phyloP scores from a whole-genome alignment of 352 stramenopile genomes.

The Pilasporangium apinafurcum region DNA sequence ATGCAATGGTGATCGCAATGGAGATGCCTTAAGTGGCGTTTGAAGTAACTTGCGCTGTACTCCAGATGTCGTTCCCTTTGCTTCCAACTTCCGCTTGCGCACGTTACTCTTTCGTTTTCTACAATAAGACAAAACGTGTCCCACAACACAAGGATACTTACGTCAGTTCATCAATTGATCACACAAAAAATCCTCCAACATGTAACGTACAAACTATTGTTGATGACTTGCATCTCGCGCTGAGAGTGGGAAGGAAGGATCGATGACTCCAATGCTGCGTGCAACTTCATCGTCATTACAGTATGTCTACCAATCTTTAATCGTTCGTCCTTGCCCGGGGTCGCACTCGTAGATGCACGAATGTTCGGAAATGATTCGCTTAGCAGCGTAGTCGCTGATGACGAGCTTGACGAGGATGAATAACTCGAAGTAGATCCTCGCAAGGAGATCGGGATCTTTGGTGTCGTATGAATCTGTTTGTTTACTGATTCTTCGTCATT shows the following conservation, averaged over 20 bases:
- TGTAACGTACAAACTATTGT: slow-evolving; percentile 62
- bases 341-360: slow-evolving; percentile 64
- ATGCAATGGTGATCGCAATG: slow-evolving; percentile 25
- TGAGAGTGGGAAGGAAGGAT: slow-evolving; percentile 34
- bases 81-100: slow-evolving; percentile 53
- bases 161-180: too few species aligned
- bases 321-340: slow-evolving; percentile 57
- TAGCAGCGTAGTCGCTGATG: slow-evolving; percentile 12
- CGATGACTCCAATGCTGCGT: slow-evolving; percentile 44
- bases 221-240: slow-evolving; percentile 74
- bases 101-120: slow-evolving; percentile 56
- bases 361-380: slow-evolving; percentile 74
- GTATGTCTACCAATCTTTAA: slow-evolving; percentile 49
- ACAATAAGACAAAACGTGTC: not conserved
- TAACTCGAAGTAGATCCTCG: slow-evolving; percentile 18
- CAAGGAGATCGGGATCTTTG: slow-evolving; percentile 10
- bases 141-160: too few species aligned
- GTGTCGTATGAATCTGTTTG: slow-evolving; percentile 5
- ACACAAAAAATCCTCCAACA: not conserved
- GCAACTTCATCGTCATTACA: slow-evolving; percentile 78
- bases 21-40: slow-evolving; percentile 46
- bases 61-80: slow-evolving; percentile 18
- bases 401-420: slow-evolving; percentile 13
- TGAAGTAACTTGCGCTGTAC: slow-evolving; percentile 74
- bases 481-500: slow-evolving; percentile 1